phyloP scores from a whole-genome alignment of 2,329 filamentous ascomycete genomes.

The Aspergillus thermomutatus region DNA sequence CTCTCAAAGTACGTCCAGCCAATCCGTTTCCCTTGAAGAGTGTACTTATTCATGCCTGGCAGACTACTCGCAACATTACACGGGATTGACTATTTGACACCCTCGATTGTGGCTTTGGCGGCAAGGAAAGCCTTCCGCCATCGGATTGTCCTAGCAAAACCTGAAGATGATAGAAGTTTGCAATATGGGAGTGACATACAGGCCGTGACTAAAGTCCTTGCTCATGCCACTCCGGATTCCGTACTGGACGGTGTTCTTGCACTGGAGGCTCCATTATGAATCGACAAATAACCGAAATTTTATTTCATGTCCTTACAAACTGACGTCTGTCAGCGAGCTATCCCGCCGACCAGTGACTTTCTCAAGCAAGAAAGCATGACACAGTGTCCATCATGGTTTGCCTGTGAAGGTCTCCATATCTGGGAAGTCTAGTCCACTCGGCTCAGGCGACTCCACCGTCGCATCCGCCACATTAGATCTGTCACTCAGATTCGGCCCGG shows the following conservation, averaged over 20 bases:
- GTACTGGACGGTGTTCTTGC: slow-evolving; percentile 59
- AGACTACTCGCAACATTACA: slow-evolving; percentile 72
- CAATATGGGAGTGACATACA: slow-evolving; percentile 83
- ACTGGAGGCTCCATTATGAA: slow-evolving; percentile 55
- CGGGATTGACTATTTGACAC: slow-evolving; percentile 74
- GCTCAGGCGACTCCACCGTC: too few species aligned
- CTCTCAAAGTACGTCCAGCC: slow-evolving; percentile 54
- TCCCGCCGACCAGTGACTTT: neutral
- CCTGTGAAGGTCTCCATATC: too few species aligned
- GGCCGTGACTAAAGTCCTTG: slow-evolving; percentile 65
- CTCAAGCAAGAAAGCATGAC: too few species aligned
- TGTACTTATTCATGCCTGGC: neutral
- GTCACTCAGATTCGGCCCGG: too few species aligned
- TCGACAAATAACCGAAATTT: neutral
- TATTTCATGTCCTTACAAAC: neutral
- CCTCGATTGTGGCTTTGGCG: slow-evolving; percentile 77
- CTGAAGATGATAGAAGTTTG: slow-evolving; percentile 77
- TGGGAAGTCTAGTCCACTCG: too few species aligned
- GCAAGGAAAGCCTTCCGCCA: slow-evolving; percentile 85
- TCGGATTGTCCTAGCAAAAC: slow-evolving; percentile 66
- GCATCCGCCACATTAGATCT: too few species aligned
- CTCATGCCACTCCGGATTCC: slow-evolving; percentile 53
- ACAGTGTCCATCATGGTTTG: too few species aligned
- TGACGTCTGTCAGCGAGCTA: too few species aligned
- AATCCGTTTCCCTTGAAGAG: neutral